Conservation (phyloP, 75 land plant genomes). For the Adiantum capillusveneris region DNA sequence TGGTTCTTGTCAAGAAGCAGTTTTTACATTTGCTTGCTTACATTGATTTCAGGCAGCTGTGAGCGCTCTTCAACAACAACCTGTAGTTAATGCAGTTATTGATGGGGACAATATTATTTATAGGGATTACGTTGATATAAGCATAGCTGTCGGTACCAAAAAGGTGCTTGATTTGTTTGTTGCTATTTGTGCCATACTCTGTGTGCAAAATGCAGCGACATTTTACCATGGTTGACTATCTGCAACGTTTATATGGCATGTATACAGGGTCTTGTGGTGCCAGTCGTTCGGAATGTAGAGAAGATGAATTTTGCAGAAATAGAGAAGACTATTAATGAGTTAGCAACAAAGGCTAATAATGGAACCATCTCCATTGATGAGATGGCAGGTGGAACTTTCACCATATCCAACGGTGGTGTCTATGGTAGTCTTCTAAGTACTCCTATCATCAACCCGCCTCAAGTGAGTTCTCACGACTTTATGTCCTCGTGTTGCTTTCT, state of each 20-base stretch:
- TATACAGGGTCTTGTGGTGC: conserved; percentile 98
- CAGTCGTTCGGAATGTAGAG: conserved; percentile 82
- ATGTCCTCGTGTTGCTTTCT: too few species aligned
- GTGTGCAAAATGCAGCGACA: too few species aligned
- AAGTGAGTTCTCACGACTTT: conserved; percentile 42
- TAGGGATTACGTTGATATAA: conserved; percentile 89
- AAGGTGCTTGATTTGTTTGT: conserved; percentile 39
- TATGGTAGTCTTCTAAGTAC: conserved; percentile 97
- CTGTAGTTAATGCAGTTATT: conserved; percentile 91
- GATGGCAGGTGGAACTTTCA: conserved; percentile 99
- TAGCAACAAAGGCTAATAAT: conserved; percentile 85
- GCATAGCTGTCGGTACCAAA: conserved; percentile 97
- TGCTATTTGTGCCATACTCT: too few species aligned
- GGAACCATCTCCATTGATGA: conserved; percentile 99
- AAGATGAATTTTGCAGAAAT: conserved; percentile 87
- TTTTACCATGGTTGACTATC: background rate
- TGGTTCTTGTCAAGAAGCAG: too few species aligned
- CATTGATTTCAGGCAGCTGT: conserved; percentile 75
- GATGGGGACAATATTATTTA: conserved; percentile 99
- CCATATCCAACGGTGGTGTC: conserved; percentile 98
- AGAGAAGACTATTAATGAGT: conserved; percentile 72
- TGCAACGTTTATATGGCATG: background rate
- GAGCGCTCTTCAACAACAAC: conserved; percentile 74
- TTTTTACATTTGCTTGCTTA: conserved; percentile 2
- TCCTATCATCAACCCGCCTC: conserved; percentile 97